Evolutionary conservation across 163 green algal genomes (phyloP), one percentile per base, ranked within the genome.

Genomic region (Coccomyxa subellipsoidea): DNA sequence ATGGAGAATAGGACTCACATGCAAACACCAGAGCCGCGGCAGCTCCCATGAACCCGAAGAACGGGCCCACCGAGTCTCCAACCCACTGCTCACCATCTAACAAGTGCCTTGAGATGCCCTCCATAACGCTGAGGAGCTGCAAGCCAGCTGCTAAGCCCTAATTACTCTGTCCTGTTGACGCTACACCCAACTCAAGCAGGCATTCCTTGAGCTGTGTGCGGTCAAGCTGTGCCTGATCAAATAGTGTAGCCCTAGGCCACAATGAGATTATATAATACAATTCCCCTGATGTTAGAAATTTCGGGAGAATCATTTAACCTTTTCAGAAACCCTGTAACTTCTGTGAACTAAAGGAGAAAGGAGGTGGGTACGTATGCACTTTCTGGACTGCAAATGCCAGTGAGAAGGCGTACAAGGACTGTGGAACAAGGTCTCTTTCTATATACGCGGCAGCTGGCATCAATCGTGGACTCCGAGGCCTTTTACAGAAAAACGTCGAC

Each of bases 31-130:
- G 91, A 2, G 97, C 96, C 25, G 93, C 89, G 37, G 96, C 93
- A 38, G 97, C 96, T 9, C 97, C 97, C 78, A 99, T 94, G 90
- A 99, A 99, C 23, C 97, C 97, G 79, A 99, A 99, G 91, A 99
- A 98, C 0, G 95, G 94, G 53, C 93, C 40, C 38, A 66, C n/a
- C 35, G 15, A 54, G n/a, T 81, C 53, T n/a, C 53, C 47, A 80
- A 80, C 38, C 38, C 76, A 69, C 38, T 80, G 21, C 36, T 81
- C 34, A 34, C 72, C 70, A 69, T 79, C 12, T 31, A 87, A 72
- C 40, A 87, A 69, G 32, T 81, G 40, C 75, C 84, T 82, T 36
- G 80, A 70, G 35, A 85, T 76, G 18, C 84, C 84, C 4, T 87
- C 84, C 84, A 87, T 87, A 10, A 0, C 69, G 70, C 32, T 32